These are phyloP conservation scores for Coprinopsis sp. DNA, from an alignment of 768 basidiomycete species.

Conservation along the genomic window DNA sequence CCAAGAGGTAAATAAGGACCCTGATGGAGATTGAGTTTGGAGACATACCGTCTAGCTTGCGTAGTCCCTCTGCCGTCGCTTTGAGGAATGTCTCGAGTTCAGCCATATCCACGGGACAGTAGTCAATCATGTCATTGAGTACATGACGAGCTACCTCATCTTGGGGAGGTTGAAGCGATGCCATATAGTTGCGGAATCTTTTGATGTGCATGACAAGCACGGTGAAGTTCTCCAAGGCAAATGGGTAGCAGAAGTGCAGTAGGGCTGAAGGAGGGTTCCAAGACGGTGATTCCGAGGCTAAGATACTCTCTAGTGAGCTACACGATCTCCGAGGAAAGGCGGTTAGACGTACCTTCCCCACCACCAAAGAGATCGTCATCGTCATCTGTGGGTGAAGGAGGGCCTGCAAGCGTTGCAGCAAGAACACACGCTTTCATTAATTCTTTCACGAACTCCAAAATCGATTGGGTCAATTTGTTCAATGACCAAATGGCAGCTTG, in stretches of 20 bases:
- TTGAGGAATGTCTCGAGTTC: constrained; percentile 45
- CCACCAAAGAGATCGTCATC: constrained; percentile 14
- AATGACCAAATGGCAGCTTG: constrained; percentile 74
- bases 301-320: neutral
- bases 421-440: constrained; percentile 55
- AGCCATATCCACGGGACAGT: constrained; percentile 59
- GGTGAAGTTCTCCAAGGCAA: constrained; percentile 47
- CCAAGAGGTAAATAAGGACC: neutral
- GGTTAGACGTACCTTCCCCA: constrained; percentile 1
- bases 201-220: constrained; percentile 52
- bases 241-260: constrained; percentile 61
- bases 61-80: constrained; percentile 29
- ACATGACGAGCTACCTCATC: constrained; percentile 62
- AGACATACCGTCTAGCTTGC: constrained; percentile 30
- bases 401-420: constrained; percentile 20
- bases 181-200: constrained; percentile 50
- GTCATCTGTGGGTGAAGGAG: constrained; percentile 9
- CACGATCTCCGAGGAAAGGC: neutral
- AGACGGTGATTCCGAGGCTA: neutral
- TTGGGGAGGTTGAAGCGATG: constrained; percentile 43
- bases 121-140: constrained; percentile 57
- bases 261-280: constrained; percentile 31
- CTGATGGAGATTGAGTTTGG: neutral
- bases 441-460: constrained; percentile 54
- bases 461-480: constrained; percentile 57